Base-by-base conservation (phyloP, 176 grass and related monocot species). In the Hsuehochloa calcarea region DNA sequence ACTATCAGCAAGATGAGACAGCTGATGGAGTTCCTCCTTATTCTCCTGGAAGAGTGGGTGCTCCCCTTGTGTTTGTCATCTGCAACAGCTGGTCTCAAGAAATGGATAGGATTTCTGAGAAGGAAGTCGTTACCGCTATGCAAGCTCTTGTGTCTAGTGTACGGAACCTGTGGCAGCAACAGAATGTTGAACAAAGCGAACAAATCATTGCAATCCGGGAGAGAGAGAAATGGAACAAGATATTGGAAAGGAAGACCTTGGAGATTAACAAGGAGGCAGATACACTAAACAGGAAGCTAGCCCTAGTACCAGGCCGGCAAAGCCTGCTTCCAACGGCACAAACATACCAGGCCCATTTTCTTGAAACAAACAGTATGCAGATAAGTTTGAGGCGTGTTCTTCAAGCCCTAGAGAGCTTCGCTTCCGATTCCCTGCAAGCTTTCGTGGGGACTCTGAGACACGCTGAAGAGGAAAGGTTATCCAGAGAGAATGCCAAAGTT, bases 241-340 rank as follows among this genome's bases (percentile, higher is more conserved):
- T 79, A 66, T 71, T 92, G 80, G 90, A 94, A 72, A 94, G 87
- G 75, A 99, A 89, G 67, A 86, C 84, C 3, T 15, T 82, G 35
- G 88, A 91, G 50, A 96, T 99, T 47, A 91, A 89, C 84, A 99
- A 94, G 81, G 92, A 96, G 80, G 75, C 89, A 19, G 90, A 91
- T 78, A 51, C 80, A 5, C 89, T 99, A 13, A 94, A 94, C 68
- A 96, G 65, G 68, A 99, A 99, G 74, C 87, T 99, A 6, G 91
- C 86, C 17, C 61, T 94, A 16, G 70, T 94, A 50, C 92, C 93
- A 11, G 97, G 88, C 22, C 81, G 88, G 46, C 87, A 85, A 14
- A 82, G 65, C 63, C 58, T 90, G 19, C 90, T 89, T 50, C 68
- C 77, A 26, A 73, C 86, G 19, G 56, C 74, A 20, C 78, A 75